phyloP scores from a whole-genome alignment of 805 yeast genomes.

The Yarrowia divulgata region DNA sequence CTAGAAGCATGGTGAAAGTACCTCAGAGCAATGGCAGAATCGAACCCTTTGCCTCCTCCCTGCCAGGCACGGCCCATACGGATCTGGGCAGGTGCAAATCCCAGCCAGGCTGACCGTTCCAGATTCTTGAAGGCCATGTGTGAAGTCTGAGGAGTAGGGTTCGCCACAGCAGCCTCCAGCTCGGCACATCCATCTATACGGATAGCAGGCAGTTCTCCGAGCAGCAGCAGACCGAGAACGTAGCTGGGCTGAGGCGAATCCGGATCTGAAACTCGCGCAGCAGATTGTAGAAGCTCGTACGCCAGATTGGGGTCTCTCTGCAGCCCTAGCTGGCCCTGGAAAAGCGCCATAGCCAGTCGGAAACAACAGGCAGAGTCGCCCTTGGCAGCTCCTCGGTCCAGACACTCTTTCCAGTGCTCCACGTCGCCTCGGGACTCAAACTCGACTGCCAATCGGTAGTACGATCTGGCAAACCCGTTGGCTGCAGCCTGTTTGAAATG shows the following conservation, averaged over 20 bases:
- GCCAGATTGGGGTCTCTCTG: slow-evolving; percentile 46
- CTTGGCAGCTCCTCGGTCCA: slow-evolving; percentile 50
- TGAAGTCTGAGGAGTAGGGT: not conserved
- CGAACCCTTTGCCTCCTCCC: slow-evolving; percentile 49
- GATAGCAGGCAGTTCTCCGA: slow-evolving; percentile 49
- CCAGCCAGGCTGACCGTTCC: slow-evolving; percentile 51
- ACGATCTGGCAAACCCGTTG: slow-evolving; percentile 49
- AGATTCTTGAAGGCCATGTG: slow-evolving; percentile 44
- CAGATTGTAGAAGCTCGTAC: slow-evolving; percentile 45
- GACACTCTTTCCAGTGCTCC: slow-evolving; percentile 48
- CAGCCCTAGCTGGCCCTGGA: slow-evolving; percentile 49
- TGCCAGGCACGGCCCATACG: slow-evolving; percentile 52
- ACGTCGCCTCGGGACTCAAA: slow-evolving; percentile 49
- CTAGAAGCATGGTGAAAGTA: slow-evolving; percentile 50
- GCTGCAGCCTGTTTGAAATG: slow-evolving; percentile 49
- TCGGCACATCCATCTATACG: slow-evolving; percentile 33
- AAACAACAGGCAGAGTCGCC: slow-evolving; percentile 53
- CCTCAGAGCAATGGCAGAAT: slow-evolving; percentile 48
- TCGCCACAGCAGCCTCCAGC: not conserved
- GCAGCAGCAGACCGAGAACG: slow-evolving; percentile 50
- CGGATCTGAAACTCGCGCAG: slow-evolving; percentile 49
- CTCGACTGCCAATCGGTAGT: slow-evolving; percentile 50
- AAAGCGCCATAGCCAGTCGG: slow-evolving; percentile 50
- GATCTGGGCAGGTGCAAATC: slow-evolving; percentile 51
- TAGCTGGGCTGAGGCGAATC: slow-evolving; percentile 54